Evolutionary conservation across 106 monocot species (phyloP).

Genomic region (Posidonia australis): DNA sequence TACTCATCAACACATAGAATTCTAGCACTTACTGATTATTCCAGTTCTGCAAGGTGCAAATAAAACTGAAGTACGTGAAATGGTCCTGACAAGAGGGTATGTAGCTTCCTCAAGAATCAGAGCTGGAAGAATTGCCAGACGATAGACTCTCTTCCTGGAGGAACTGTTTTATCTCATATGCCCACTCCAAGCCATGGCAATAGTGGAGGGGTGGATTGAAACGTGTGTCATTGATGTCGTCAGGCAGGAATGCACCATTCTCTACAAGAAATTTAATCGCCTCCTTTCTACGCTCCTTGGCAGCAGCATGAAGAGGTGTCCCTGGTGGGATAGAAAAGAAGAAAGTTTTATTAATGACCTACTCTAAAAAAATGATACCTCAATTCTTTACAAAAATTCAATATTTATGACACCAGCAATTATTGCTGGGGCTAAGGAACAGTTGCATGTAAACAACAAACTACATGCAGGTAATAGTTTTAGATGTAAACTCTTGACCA

Average conservation of each 20-base stretch:
- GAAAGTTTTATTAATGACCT: neutral
- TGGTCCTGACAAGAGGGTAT: too few species aligned
- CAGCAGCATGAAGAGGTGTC: conserved; percentile 93
- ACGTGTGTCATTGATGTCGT: conserved; percentile 64
- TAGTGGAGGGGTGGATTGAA: conserved; percentile 98
- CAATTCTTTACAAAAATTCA: too few species aligned
- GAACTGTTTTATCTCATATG: conserved; percentile 60
- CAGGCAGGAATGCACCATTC: conserved; percentile 88
- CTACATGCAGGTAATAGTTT: too few species aligned
- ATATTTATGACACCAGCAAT: too few species aligned
- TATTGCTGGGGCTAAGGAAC: too few species aligned
- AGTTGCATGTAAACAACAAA: too few species aligned
- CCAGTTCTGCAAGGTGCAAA: too few species aligned
- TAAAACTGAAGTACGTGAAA: too few species aligned
- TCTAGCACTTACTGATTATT: too few species aligned
- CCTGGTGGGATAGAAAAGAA: conserved; percentile 27
- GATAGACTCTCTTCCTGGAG: conserved; percentile 27
- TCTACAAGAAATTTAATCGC: conserved; percentile 78
- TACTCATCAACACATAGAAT: too few species aligned
- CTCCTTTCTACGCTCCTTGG: conserved; percentile 80
- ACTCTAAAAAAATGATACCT: too few species aligned
- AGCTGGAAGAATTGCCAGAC: conserved; percentile 34
- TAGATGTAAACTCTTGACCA: too few species aligned
- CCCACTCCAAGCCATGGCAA: conserved; percentile 95
- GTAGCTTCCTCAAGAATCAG: conserved; percentile 33